Conservation (phyloP, 208 protist species). For the Leishmania major region DNA sequence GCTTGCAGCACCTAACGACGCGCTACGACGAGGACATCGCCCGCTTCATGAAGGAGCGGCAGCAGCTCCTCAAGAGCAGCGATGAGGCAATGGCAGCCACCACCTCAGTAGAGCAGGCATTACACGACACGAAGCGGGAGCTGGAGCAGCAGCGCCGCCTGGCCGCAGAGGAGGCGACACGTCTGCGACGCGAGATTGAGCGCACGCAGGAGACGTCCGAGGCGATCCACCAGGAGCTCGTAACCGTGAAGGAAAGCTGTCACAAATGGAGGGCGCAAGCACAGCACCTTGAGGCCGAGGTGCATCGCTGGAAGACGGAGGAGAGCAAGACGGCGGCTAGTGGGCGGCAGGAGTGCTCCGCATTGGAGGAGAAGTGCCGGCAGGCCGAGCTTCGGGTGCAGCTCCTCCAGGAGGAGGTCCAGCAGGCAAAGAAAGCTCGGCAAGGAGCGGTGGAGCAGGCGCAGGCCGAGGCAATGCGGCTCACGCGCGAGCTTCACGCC, state of each 20-base stretch:
- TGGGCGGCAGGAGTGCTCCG: conserved; percentile 34
- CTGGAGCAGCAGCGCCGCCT: conserved; percentile 38
- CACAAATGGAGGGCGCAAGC: conserved; percentile 36
- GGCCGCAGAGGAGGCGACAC: conserved; percentile 27
- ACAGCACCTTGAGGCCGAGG: conserved; percentile 40
- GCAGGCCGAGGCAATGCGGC: conserved; percentile 57
- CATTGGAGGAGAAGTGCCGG: conserved; percentile 45
- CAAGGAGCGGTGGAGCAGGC: conserved; percentile 44
- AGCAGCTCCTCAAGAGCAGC: conserved; percentile 47
- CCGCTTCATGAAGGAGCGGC: conserved; percentile 46
- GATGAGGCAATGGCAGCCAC: conserved; percentile 27
- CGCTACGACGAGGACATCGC: conserved; percentile 53
- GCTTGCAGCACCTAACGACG: conserved; percentile 46
- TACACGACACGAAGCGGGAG: conserved; percentile 34
- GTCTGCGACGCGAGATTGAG: conserved; percentile 24
- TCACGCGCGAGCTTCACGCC: conserved; percentile 87
- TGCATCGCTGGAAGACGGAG: conserved; percentile 54
- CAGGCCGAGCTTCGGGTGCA: conserved; percentile 40
- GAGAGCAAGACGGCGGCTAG: conserved; percentile 37
- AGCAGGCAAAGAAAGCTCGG: conserved; percentile 27
- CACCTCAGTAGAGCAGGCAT: conserved; percentile 28
- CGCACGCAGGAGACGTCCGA: conserved; percentile 18
- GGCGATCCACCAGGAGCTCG: conserved; percentile 10
- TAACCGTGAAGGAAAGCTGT: conserved; percentile 25
- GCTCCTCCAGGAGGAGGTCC: conserved; percentile 38